Percentiles rank a stretch among this genome's conserved stretches.
Evolutionary conservation across 2,329 filamentous ascomycete species (phyloP).

Genomic region (Aulographum hederae): DNA sequence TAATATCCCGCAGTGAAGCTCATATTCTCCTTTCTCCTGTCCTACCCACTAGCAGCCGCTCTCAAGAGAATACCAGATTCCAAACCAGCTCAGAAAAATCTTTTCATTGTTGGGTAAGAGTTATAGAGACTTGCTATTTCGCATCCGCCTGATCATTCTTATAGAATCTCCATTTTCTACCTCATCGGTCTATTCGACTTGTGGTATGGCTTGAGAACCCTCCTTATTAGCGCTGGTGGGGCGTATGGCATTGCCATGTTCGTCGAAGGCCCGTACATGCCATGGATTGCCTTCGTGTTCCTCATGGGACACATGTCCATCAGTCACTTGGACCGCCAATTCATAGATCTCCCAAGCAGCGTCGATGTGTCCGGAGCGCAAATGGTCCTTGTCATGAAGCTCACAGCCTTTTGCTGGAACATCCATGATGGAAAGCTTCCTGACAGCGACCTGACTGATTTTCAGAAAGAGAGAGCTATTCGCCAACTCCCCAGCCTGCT

Average conservation of each 20-base stretch:
- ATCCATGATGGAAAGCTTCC: slow-evolving; percentile 78
- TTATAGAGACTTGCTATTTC: too few relatives aligned
- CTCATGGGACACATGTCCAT: slow-evolving; percentile 91
- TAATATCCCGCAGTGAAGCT: slow-evolving; percentile 61
- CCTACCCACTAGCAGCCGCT: slow-evolving; percentile 75
- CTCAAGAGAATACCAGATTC: slow-evolving; percentile 82
- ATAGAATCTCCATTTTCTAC: slow-evolving; percentile 69
- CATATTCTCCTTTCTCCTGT: slow-evolving; percentile 74
- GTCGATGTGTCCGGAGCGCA: slow-evolving; percentile 85
- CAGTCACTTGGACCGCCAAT: slow-evolving; percentile 71
- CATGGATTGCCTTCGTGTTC: slow-evolving; percentile 88
- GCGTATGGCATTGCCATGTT: slow-evolving; percentile 72
- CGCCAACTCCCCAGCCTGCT: slow-evolving; percentile 54
- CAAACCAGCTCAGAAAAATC: slow-evolving; percentile 69
- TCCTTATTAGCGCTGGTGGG: slow-evolving; percentile 61
- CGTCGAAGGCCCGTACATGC: slow-evolving; percentile 82
- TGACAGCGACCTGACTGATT: slow-evolving; percentile 61
- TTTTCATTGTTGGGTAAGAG: slow-evolving; percentile 60
- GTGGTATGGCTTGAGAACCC: slow-evolving; percentile 65
- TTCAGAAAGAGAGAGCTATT: slow-evolving; percentile 69
- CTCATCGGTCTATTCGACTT: slow-evolving; percentile 85
- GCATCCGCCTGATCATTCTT: too few relatives aligned
- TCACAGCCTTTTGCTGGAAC: slow-evolving; percentile 95
- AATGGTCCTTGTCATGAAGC: slow-evolving; percentile 94
- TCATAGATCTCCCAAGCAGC: slow-evolving; percentile 41